Base-by-base conservation (phyloP, 1,139 yeast species). In the Saccharomyces hybrid region DNA sequence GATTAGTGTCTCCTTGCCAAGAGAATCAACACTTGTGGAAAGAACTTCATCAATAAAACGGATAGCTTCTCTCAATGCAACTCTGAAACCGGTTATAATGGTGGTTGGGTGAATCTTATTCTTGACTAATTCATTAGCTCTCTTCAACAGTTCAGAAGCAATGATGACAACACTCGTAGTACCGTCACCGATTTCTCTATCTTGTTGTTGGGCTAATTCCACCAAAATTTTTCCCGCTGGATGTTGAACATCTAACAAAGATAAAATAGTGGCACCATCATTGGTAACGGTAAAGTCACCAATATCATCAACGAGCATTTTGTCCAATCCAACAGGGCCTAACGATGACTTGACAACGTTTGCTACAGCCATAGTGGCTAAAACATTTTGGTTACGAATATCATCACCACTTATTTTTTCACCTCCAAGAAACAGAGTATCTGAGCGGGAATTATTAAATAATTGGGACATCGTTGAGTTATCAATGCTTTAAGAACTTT, bases 281-380 rank as follows among this genome's bases (percentile, higher is more conserved):
- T 95, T 95, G 53, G 99, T 95, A 54, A 95, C 98, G 5, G 97
- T 91, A 51, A 95, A 98, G 74, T 95, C 99, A 59, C 99, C 99
- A 74, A 95, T 95, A 70, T 95, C 99, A 73, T 95, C 99, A 51
- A 95, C 99, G 57, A 95, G 79, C 97, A 95, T 93, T 76, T 95
- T 95, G 74, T 95, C 99, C 56, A 95, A 79, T 26, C 99, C 99
- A 47, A 93, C 99, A 7, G 99, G 99, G 5, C 99, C 99, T 58
- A 95, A 77, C 2, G 98, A 90, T 21, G 97, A 86, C 73, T 93
- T 95, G 61, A 95, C 97, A 49, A 95, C 97, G 71, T 95, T 95
- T 62, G 99, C 97, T 55, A 95, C 97, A 2, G 97, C 93, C 70
- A 84, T 89, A 26, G 98, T 95, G 9, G 99, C 99, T 67, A 90